A percentile compares a stretch with the other conserved stretches of the same genome.
phyloP scores from a whole-genome alignment of 306 rosid species.

The Rosa rugosa region DNA sequence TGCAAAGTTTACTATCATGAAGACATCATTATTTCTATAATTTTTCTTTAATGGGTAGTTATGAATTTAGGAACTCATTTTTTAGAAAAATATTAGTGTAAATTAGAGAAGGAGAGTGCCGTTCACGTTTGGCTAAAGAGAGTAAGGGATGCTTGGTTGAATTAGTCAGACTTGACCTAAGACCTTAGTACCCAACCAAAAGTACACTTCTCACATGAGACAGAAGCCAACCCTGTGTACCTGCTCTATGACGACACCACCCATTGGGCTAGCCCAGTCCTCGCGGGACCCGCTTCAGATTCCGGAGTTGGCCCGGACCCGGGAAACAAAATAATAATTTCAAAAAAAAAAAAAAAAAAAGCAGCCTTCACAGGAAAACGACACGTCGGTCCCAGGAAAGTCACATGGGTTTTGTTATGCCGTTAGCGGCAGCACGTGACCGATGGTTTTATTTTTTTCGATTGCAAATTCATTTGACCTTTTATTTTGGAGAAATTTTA shows the following conservation, averaged over 20 bases:
- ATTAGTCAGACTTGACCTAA: not conserved
- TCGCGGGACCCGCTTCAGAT: constrained; percentile 11
- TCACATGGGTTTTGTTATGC: too few relatives aligned
- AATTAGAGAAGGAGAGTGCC: not conserved
- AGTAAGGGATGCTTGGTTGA: not conserved
- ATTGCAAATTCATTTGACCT: too few relatives aligned
- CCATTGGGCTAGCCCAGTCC: constrained; percentile 15
- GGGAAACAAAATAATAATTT: not conserved
- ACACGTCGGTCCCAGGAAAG: constrained; percentile 15
- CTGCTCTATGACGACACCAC: not conserved
- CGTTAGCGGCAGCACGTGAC: too few relatives aligned
- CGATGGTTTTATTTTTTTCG: too few relatives aligned
- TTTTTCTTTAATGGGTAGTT: too few relatives aligned
- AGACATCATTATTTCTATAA: not conserved
- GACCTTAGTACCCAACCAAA: constrained; percentile 1
- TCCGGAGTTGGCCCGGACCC: constrained; percentile 7
- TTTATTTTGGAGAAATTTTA: too few relatives aligned
- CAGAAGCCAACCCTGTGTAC: constrained; percentile 1
- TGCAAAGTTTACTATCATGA: not conserved
- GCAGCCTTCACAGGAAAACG: constrained; percentile 7
- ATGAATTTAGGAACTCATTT: too few relatives aligned
- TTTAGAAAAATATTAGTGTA: too few relatives aligned
- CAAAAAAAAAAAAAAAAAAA: not conserved
- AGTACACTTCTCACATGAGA: constrained; percentile 7
- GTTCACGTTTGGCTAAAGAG: not conserved